These are phyloP conservation scores for Ganoderma meredithae DNA, from an alignment of 1,284 basidiomycete genomes.

Conservation along the genomic window DNA sequence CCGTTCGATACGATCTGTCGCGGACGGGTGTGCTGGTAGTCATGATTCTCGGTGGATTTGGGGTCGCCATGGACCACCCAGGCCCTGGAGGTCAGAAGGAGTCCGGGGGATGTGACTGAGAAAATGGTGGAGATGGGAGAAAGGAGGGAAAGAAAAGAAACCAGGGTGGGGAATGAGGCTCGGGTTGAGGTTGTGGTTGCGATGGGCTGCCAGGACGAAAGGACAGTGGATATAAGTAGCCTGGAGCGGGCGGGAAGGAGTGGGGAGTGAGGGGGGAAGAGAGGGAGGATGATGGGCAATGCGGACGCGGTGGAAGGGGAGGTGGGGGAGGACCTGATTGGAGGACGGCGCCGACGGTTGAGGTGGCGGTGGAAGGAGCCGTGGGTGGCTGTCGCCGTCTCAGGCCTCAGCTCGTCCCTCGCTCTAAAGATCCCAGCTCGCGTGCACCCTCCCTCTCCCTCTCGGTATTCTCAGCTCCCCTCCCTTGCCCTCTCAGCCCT, in stretches of 20 bases:
- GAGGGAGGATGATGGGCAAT: slow-evolving; percentile 23
- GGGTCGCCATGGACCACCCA: slow-evolving; percentile 27
- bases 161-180: neutral
- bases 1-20: slow-evolving; percentile 31
- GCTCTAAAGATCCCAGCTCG: neutral
- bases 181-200: neutral
- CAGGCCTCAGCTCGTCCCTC: neutral
- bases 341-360: slow-evolving; percentile 18
- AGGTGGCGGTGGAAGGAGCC: slow-evolving; percentile 1
- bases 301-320: slow-evolving; percentile 13
- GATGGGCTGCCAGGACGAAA: neutral
- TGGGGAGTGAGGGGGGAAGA: slow-evolving; percentile 6
- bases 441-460: neutral
- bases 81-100: slow-evolving; percentile 6
- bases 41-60: slow-evolving; percentile 30
- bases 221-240: slow-evolving; percentile 24
- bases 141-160: slow-evolving; percentile 9
- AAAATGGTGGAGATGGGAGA: slow-evolving; percentile 4
- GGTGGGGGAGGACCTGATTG: slow-evolving; percentile 20
- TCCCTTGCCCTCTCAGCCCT: neutral
- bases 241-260: slow-evolving; percentile 2
- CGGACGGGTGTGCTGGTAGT: slow-evolving; percentile 34
- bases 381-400: neutral
- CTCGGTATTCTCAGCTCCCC: neutral
- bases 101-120: neutral